Evolutionary conservation across 176 grass and related monocot species (phyloP), one percentile per base, ranked within the genome.

Genomic region (Oropetium thomaeum): DNA sequence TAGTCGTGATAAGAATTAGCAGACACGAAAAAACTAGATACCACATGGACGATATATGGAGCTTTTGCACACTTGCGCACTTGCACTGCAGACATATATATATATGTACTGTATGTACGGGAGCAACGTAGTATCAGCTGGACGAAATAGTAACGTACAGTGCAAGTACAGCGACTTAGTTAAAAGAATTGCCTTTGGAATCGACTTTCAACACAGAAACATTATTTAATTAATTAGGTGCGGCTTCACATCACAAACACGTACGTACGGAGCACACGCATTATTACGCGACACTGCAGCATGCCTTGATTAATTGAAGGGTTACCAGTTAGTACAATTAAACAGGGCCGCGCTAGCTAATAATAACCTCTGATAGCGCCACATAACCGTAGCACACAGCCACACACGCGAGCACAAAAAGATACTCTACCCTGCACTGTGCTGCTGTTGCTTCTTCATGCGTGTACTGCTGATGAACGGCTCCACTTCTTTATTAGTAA

Each of bases 241-340:
- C 31, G 15, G 78, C 23, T 38, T 81, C 67, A 71, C 67, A 71
- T 71, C 78, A 42, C 10, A 17, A 31, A 10, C 16, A 4, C 16
- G 78, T 27, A 62, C 66, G 54, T 27, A 62, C 66, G 54, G 31
- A 49, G 31, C 61, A 13, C 42, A 14, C 42, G 13, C 20, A 20
- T 53, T 53, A 52, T 65, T 77, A 52, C 5, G 53, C n/a, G 66
- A 44, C 31, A 27, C 37, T 57, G n/a, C n/a, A n/a, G n/a, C n/a
- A n/a, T n/a, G 20, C 78, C 78, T 49, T 29, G 31, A 71, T 80
- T 71, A 80, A 62, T 80, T 71, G 78, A 80, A 45, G 55, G 66
- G 14, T 69, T 79, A 69, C 52, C 77, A 19, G 8, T 70, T n/a
- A n/a, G n/a, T n/a, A n/a, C n/a, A n/a, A n/a, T n/a, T 61, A 71